Conservation (phyloP, 148 eudicot species). For the Oxyria digyna region DNA sequence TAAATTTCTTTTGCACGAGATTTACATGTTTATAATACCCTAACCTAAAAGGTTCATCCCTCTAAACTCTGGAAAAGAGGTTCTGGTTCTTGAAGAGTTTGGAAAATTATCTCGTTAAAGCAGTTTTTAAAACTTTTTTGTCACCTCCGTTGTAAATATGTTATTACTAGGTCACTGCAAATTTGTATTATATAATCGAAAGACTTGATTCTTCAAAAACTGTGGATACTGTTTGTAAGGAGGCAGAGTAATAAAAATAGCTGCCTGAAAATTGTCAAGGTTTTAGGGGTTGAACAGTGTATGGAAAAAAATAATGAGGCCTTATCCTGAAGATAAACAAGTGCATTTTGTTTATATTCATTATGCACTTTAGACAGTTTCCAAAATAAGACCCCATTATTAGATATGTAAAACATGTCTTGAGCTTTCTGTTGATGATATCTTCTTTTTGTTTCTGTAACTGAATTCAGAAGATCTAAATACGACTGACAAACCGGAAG, state of each 20-base stretch:
- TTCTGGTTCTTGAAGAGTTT: background rate
- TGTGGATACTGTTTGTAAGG: too few relatives aligned
- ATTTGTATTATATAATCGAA: too few relatives aligned
- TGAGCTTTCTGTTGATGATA: background rate
- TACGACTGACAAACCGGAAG: slow-evolving; percentile 28
- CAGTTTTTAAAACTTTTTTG: too few relatives aligned
- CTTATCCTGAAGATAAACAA: background rate
- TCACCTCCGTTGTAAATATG: background rate
- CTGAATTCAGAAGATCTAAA: slow-evolving; percentile 37
- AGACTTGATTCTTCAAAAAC: too few relatives aligned
- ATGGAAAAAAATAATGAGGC: background rate
- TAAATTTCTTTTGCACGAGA: background rate
- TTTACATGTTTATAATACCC: background rate
- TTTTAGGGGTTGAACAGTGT: too few relatives aligned
- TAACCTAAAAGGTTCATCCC: background rate
- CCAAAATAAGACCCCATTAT: background rate
- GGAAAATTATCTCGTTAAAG: too few relatives aligned
- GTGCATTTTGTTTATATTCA: background rate
- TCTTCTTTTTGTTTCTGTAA: background rate
- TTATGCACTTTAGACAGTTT: background rate
- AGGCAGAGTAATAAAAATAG: too few relatives aligned
- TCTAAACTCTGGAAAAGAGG: background rate
- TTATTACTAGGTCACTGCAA: background rate
- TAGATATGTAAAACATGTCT: background rate
- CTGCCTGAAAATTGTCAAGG: too few relatives aligned